These are phyloP conservation scores for Silene noctiflora DNA, from an alignment of 179 eudicot genomes.

Conservation along the genomic window DNA sequence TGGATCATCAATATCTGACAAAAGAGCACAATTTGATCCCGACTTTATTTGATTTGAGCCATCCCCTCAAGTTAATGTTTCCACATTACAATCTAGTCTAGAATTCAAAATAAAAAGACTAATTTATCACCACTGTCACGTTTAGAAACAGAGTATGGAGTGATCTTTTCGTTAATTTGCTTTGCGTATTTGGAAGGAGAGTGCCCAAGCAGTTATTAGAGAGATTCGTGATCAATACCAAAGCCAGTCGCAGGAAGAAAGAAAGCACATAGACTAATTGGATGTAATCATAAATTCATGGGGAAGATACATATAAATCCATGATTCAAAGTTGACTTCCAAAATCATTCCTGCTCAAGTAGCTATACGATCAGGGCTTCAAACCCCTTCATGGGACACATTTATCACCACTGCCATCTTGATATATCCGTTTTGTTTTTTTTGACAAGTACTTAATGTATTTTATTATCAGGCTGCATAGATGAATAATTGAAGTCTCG, in stretches of 20 bases:
- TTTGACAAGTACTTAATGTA: too few species aligned
- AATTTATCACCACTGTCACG: too few species aligned
- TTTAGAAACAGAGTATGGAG: too few species aligned
- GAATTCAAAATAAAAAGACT: too few species aligned
- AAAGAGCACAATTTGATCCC: too few species aligned
- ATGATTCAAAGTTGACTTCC: neutral
- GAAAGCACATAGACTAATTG: neutral
- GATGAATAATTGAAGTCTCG: neutral
- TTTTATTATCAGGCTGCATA: neutral
- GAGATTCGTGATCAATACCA: neutral
- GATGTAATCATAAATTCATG: neutral
- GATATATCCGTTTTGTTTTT: neutral
- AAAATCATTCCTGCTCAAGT: neutral
- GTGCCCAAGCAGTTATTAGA: neutral
- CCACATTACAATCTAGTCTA: too few species aligned
- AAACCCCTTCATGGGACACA: neutral
- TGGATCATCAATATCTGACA: too few species aligned
- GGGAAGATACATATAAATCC: neutral
- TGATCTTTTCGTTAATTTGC: too few species aligned
- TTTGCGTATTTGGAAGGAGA: too few species aligned
- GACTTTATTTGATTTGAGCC: too few species aligned
- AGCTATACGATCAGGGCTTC: neutral
- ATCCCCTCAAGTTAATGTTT: too few species aligned
- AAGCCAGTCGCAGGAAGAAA: neutral
- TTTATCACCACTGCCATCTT: neutral